Percentiles rank a stretch among this genome's conserved stretches.
Conservation (phyloP, 768 basidiomycete genomes). For the Auriculariales sp. region DNA sequence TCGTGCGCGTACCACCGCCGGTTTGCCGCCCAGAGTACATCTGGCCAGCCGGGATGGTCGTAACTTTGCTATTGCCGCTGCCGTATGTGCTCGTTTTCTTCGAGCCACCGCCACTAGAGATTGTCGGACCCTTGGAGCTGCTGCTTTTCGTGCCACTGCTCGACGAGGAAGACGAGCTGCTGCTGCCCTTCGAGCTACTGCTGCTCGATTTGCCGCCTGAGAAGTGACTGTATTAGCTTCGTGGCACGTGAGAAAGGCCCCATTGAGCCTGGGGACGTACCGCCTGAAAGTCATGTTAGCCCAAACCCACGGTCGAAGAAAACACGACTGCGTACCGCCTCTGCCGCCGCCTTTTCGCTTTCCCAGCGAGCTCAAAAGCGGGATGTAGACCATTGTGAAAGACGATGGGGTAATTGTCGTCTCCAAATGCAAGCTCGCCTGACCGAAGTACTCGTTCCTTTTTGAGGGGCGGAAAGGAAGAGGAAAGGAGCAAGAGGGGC, state of each 20-base stretch:
- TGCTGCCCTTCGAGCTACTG: not conserved
- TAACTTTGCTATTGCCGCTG: conserved; percentile 15
- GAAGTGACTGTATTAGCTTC: no score
- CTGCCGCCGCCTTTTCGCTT: not conserved
- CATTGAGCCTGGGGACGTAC: not conserved
- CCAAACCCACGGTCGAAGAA: not conserved
- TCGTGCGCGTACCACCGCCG: conserved; percentile 36
- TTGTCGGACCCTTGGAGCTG: no score
- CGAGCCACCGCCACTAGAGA: no score
- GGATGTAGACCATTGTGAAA: not conserved
- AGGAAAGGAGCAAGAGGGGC: no score
- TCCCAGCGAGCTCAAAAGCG: not conserved
- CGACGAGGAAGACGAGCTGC: no score
- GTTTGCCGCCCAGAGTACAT: conserved; percentile 22
- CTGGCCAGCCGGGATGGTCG: conserved; percentile 29
- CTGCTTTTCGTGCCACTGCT: no score
- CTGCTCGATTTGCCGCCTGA: not conserved
- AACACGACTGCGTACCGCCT: not conserved
- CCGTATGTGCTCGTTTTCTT: conserved; percentile 13
- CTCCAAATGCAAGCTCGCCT: no score
- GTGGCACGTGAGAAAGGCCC: not conserved
- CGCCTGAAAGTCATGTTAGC: not conserved
- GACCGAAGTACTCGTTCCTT: no score
- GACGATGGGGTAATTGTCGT: no score
- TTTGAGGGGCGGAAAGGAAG: no score